phyloP scores from a whole-genome alignment of 2,329 filamentous ascomycete species.

The Diaporthe vexans region DNA sequence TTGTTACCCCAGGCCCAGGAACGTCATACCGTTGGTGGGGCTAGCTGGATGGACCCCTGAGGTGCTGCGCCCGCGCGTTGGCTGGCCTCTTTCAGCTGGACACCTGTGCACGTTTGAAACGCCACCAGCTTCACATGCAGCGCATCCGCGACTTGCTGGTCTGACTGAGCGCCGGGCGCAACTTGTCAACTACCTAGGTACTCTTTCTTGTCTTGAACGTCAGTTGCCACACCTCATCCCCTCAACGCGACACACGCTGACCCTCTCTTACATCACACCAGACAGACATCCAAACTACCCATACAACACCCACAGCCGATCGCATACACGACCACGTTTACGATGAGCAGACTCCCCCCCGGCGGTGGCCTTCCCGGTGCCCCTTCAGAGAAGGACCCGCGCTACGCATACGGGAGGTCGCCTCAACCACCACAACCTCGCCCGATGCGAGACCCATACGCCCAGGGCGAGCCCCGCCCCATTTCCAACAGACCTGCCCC shows the following conservation, averaged over 20 bases:
- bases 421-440: constrained; percentile 25
- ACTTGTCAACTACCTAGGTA: too few relatives aligned
- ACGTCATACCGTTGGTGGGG: constrained; percentile 19
- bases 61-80: background rate
- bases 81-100: constrained; percentile 19
- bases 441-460: constrained; percentile 35
- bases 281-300: background rate
- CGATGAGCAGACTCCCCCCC: constrained; percentile 29
- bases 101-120: constrained; percentile 31
- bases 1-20: background rate
- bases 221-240: too few relatives aligned
- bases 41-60: background rate
- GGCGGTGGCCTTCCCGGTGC: constrained; percentile 20
- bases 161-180: too few relatives aligned
- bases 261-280: too few relatives aligned
- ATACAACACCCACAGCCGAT: too few relatives aligned
- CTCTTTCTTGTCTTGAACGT: too few relatives aligned
- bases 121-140: constrained; percentile 23
- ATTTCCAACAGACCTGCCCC: constrained; percentile 23
- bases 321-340: background rate
- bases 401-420: constrained; percentile 11
- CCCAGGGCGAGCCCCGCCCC: constrained; percentile 26
- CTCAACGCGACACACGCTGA: too few relatives aligned
- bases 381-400: constrained; percentile 3
- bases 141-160: too few relatives aligned